phyloP scores from a whole-genome alignment of 805 yeast species.

The Candida ovalis region DNA sequence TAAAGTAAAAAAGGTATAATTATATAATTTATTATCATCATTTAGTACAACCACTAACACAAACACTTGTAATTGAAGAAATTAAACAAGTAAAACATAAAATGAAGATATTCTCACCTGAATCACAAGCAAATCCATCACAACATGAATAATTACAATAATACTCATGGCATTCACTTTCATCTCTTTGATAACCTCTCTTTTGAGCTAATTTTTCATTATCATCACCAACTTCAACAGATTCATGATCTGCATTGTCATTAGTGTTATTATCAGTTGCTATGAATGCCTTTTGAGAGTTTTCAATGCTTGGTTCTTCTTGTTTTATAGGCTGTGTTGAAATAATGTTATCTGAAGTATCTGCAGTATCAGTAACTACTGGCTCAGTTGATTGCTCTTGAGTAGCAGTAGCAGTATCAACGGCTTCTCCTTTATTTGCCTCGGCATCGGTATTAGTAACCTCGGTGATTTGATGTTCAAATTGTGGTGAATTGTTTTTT shows the following conservation, averaged over 20 bases:
- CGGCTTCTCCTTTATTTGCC: neutral
- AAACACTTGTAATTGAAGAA: constrained; percentile 8
- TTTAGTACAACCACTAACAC: constrained; percentile 6
- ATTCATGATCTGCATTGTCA: neutral
- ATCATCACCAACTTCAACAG: neutral
- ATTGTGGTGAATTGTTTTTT: too few species aligned
- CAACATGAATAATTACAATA: constrained; percentile 16
- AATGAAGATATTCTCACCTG: constrained; percentile 11
- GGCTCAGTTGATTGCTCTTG: neutral
- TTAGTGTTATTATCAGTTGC: constrained; percentile 5
- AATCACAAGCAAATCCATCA: constrained; percentile 5
- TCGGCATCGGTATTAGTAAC: neutral
- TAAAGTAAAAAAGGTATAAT: neutral
- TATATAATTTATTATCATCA: neutral
- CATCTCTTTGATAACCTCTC: constrained; percentile 25
- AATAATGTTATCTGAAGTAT: neutral
- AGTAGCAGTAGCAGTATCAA: neutral
- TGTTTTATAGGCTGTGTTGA: constrained; percentile 10
- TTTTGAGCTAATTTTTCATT: constrained; percentile 6
- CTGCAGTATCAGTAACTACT: neutral
- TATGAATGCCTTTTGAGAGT: constrained; percentile 8
- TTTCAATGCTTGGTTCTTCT: constrained; percentile 6
- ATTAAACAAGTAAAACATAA: constrained; percentile 12
- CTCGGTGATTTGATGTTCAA: too few species aligned
- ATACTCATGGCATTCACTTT: constrained; percentile 29